These are phyloP conservation scores for Aegilops longissima DNA, from an alignment of 176 grass and related monocot species.

Conservation along the genomic window DNA sequence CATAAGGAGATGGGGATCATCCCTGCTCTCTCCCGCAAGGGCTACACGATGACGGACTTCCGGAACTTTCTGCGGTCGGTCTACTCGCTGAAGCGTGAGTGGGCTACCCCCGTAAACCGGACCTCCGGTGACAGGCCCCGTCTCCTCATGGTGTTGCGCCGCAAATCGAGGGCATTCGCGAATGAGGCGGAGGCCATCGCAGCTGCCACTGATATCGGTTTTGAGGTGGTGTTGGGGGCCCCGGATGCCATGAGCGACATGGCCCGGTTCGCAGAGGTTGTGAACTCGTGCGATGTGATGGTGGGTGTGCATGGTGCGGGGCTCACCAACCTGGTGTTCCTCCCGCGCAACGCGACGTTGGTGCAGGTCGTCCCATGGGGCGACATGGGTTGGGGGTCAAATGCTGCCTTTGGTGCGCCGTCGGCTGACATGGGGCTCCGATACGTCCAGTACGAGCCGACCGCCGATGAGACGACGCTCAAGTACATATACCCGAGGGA, in stretches of 20 bases:
- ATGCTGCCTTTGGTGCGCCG: constrained; percentile 46
- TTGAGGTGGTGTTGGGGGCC: constrained; percentile 53
- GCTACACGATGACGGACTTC: constrained; percentile 53
- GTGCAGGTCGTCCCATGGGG: constrained; percentile 79
- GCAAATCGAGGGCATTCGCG: constrained; percentile 41
- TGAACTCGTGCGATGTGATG: constrained; percentile 11
- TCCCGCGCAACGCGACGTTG: constrained; percentile 4
- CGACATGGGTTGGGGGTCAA: constrained; percentile 28
- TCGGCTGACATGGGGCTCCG: constrained; percentile 49
- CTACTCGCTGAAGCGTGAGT: constrained; percentile 41
- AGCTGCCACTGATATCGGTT: constrained; percentile 25
- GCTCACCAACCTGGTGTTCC: constrained; percentile 4
- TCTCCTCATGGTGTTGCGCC: constrained; percentile 47
- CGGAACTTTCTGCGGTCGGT: constrained; percentile 46
- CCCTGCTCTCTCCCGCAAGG: constrained; percentile 27
- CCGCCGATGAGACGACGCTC: constrained; percentile 58
- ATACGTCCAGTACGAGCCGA: constrained; percentile 67
- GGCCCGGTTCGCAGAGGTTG: constrained; percentile 26
- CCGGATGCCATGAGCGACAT: constrained; percentile 22
- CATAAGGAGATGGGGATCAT: constrained; percentile 62
- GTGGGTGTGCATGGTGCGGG: background rate
- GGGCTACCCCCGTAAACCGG: background rate
- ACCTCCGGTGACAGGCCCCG: constrained; percentile 35
- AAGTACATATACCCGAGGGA: constrained; percentile 51
- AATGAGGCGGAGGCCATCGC: constrained; percentile 47